These are phyloP conservation scores for Mycena galericulata DNA, from an alignment of 768 basidiomycete genomes.

Conservation along the genomic window DNA sequence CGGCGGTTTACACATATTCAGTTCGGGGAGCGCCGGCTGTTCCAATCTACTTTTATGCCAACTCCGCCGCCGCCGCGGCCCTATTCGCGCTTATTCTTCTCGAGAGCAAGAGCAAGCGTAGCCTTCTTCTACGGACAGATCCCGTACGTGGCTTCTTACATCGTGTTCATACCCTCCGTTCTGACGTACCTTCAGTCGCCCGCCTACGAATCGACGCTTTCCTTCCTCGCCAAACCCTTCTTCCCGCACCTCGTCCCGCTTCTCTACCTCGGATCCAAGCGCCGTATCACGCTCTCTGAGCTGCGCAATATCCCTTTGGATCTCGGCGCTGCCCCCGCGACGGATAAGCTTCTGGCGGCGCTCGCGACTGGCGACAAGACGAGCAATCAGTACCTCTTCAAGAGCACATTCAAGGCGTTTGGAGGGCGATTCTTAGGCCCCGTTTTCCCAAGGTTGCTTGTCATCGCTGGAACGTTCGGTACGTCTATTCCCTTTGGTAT, in stretches of 20 bases:
- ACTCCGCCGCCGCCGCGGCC: background rate
- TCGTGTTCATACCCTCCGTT: background rate
- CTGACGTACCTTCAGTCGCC: constrained; percentile 6
- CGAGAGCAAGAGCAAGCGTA: constrained; percentile 22
- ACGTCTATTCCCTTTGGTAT: too few species aligned
- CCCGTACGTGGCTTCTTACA: constrained; percentile 3
- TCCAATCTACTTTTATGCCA: background rate
- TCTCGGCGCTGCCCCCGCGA: constrained; percentile 21
- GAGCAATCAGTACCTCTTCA: background rate
- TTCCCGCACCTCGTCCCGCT: too few species aligned
- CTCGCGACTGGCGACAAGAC: constrained; percentile 16
- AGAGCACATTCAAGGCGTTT: constrained; percentile 14
- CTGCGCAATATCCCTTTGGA: constrained; percentile 16
- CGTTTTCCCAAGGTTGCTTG: constrained; percentile 8
- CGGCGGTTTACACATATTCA: constrained; percentile 9
- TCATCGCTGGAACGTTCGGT: constrained; percentile 1
- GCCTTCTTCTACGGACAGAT: constrained; percentile 11
- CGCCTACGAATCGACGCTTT: too few species aligned
- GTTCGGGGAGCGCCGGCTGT: background rate
- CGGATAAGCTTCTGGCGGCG: constrained; percentile 17
- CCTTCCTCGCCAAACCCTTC: too few species aligned
- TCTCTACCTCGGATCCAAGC: constrained; percentile 5
- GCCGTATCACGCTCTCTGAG: constrained; percentile 22
- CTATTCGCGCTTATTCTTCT: constrained; percentile 18
- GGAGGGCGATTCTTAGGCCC: background rate